Evolutionary conservation across 805 yeast genomes (phyloP), one percentile per base, ranked within the genome.

Genomic region (Wickerhamomyces mucosus): DNA sequence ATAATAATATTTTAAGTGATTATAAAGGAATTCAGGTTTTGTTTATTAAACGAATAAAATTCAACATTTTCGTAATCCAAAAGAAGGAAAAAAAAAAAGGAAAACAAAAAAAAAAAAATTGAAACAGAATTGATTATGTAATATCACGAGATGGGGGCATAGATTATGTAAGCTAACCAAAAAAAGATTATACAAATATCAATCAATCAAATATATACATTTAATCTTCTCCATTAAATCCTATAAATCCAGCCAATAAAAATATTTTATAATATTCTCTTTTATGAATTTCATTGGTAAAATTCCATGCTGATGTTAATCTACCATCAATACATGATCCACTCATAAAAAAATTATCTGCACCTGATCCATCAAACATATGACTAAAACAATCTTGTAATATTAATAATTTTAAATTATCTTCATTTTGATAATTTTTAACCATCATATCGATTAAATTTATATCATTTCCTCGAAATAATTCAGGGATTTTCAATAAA

Each of bases 251-350:
- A 14, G 80, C 61, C 29, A 81, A 53, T 28, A 81, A 48, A 51
- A 81, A 80, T 28, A 74, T 61, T 45, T 59, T 60, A 43, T 65
- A 69, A 51, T 78, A 81, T n/a, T 67, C 64, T 45, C 78, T 79
- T 48, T 78, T 76, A 17, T 75, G 58, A 25, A 81, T 72, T 40
- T 68, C 67, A 48, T 80, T 81, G 34, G 86, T 80, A 67, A 83
- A 82, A 46, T 80, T 82, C 84, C 89, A 82, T 3, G 86, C 83
- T 33, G 81, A 72, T 0, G 92, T 81, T 29, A 81, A 59, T 32
- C 88, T 69, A 15, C 92, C 94, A 51, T 81, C 94, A 30, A 81
- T 81, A 56, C 94, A 81, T 3, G 83, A 74, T 3, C 94, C 94
- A 19, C 86, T 83, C 65, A 79, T 80, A 50, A 76, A 80, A 52